phyloP scores from a whole-genome alignment of 257 asterid species.

The Plectranthus barbatus region DNA sequence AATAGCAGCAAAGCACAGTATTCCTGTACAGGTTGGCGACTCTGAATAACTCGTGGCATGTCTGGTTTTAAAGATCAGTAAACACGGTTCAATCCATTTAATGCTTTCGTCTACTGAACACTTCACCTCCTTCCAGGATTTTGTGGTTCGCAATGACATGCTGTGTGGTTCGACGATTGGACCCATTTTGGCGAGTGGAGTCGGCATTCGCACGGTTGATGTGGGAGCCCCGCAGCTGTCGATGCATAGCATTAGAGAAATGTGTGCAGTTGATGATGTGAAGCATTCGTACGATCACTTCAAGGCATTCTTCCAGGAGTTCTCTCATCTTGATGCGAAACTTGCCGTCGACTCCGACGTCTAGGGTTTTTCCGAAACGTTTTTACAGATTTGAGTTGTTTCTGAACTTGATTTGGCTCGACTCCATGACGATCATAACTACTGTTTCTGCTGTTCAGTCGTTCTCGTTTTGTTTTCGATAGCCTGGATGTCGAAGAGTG shows the following conservation, averaged over 20 bases:
- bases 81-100: no score
- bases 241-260: conserved; percentile 96
- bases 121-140: conserved; percentile 22
- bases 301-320: conserved; percentile 70
- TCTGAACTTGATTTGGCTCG: background rate
- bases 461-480: background rate
- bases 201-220: conserved; percentile 82
- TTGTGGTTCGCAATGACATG: conserved; percentile 88
- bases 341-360: conserved; percentile 57
- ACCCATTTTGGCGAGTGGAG: conserved; percentile 90
- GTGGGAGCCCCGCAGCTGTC: conserved; percentile 90
- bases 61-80: background rate
- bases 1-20: conserved; percentile 67
- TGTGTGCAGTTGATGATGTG: conserved; percentile 92
- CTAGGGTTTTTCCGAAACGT: conserved; percentile 13
- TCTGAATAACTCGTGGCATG: background rate
- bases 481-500: no score
- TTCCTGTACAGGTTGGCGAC: conserved; percentile 68
- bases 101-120: no score
- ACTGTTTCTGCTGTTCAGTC: background rate
- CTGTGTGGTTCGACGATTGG: conserved; percentile 93
- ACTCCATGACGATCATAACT: background rate
- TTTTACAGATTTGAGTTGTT: background rate
- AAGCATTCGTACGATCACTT: conserved; percentile 74
- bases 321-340: conserved; percentile 62